Evolutionary conservation across 2,329 filamentous ascomycete genomes (phyloP), one percentile per base, ranked within the genome.

Genomic region (Aspergillus pseudoglaucus): DNA sequence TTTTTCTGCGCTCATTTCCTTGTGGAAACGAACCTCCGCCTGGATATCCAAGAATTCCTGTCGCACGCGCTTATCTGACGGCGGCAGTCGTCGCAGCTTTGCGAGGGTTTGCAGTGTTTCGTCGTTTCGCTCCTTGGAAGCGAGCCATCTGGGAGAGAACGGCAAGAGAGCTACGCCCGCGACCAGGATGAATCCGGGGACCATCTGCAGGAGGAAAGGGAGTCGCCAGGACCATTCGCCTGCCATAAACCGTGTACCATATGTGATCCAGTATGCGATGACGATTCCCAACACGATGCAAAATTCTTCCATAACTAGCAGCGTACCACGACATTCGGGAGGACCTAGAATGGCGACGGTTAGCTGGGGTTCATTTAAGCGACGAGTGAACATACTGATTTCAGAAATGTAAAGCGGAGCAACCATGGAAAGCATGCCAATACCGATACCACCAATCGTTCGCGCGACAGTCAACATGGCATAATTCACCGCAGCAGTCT

Each of bases 91-190:
- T 9, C 79, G 74, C 6, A 82, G 64, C 50, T 70, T 75, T 4
- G 65, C 63, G 0, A 82, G 63, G n/a, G 67, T 71, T 6, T 66
- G 49, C 5, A 80, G 63, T 0, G 74, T 72, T 47, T 80, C 77
- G 4, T 75, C 65, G 27, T 78, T 65, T 2, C 74, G 69, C 8
- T 68, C 70, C 44, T 73, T 69, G 4, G 68, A 70, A 6, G 70
- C 71, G 0, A 81, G 69, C 71, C 78, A 81, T 25, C 79, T 69
- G 0, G 79, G 79, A 0, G 78, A 80, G 55, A 75, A 80, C 0
- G 79, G 79, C 37, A 80, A 66, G 50, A 76, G 68, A 10, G 64
- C 50, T 3, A 72, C 67, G 30, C 68, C 66, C 1, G 57, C 62
- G 2, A 60, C 58, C 3, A 72, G 60, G 37, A 72, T 47, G 35